Evolutionary conservation across 441 rosid species (phyloP).

Genomic region (Euphorbia schlechtendalii): DNA sequence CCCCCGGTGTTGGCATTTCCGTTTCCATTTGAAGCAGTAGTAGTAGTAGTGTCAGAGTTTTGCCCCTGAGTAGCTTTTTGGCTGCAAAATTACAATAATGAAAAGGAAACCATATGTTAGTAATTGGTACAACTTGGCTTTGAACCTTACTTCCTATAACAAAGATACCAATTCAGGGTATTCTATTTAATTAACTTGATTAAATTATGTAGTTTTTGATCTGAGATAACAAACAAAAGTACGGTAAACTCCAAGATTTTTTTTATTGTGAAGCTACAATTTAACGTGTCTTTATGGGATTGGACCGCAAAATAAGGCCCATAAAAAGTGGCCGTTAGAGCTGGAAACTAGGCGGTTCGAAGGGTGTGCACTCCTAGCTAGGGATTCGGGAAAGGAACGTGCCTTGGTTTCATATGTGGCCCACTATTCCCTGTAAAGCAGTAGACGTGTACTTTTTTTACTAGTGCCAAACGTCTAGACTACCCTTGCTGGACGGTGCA

Average conservation of each 20-base stretch:
- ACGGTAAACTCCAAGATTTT: too few species aligned
- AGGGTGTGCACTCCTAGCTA: not conserved
- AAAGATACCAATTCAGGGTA: too few species aligned
- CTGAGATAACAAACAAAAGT: too few species aligned
- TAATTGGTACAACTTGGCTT: too few species aligned
- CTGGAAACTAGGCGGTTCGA: not conserved
- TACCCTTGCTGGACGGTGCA: not conserved
- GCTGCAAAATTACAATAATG: conserved; percentile 34
- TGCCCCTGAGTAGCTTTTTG: conserved; percentile 65
- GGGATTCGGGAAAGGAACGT: not conserved
- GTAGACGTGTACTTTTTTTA: too few species aligned
- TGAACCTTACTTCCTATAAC: too few species aligned
- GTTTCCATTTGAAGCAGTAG: not conserved
- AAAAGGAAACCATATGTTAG: conserved; percentile 26
- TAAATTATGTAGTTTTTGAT: too few species aligned
- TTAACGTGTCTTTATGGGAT: too few species aligned
- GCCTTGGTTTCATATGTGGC: not conserved
- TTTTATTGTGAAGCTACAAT: too few species aligned
- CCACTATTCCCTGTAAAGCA: not conserved
- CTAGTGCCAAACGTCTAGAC: not conserved
- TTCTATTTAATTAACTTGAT: too few species aligned
- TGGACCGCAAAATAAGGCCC: conserved; percentile 1
- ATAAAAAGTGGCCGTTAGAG: conserved; percentile 15
- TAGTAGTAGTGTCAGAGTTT: conserved; percentile 11
- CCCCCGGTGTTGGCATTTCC: not conserved